phyloP scores from a whole-genome alignment of 2,329 filamentous ascomycete genomes.

The Lachnellula arida region DNA sequence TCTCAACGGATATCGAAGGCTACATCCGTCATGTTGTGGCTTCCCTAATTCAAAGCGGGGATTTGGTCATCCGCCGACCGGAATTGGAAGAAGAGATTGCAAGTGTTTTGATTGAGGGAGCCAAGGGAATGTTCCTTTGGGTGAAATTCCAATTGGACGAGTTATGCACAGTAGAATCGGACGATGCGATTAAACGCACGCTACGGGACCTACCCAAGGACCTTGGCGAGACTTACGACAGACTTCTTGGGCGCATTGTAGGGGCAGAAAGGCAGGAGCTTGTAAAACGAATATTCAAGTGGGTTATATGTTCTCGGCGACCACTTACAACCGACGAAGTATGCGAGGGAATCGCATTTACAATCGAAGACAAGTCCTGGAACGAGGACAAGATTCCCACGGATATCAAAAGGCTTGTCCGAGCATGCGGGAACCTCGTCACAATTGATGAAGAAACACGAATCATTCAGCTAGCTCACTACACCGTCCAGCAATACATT shows the following conservation, averaged over 20 bases:
- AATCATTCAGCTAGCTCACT: constrained; percentile 9
- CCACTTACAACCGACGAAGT: constrained; percentile 12
- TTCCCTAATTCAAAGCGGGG: too few relatives aligned
- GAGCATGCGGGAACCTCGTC: constrained; percentile 8
- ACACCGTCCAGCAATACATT: constrained; percentile 9
- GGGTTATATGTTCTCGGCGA: constrained; percentile 9
- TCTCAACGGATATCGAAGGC: too few relatives aligned
- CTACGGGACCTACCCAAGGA: constrained; percentile 10
- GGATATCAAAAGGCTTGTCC: constrained; percentile 4
- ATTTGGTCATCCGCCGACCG: too few relatives aligned
- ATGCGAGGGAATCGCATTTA: constrained; percentile 10
- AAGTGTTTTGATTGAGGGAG: too few relatives aligned
- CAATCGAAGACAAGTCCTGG: constrained; percentile 6
- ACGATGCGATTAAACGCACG: constrained; percentile 4
- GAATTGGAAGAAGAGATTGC: too few relatives aligned
- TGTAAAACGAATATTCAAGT: constrained; percentile 12
- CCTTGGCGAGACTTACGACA: constrained; percentile 13
- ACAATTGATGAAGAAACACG: constrained; percentile 4
- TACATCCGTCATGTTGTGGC: too few relatives aligned
- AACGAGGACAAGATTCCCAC: constrained; percentile 4
- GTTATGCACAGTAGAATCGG: constrained; percentile 8
- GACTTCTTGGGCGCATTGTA: constrained; percentile 9
- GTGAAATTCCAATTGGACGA: constrained; percentile 14
- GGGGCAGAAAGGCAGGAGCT: constrained; percentile 3
- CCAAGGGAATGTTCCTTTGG: constrained; percentile 9